A percentile compares a stretch with the other conserved stretches of the same genome.
phyloP scores from a whole-genome alignment of 257 asterid species.

The Coffea eugenioides region DNA sequence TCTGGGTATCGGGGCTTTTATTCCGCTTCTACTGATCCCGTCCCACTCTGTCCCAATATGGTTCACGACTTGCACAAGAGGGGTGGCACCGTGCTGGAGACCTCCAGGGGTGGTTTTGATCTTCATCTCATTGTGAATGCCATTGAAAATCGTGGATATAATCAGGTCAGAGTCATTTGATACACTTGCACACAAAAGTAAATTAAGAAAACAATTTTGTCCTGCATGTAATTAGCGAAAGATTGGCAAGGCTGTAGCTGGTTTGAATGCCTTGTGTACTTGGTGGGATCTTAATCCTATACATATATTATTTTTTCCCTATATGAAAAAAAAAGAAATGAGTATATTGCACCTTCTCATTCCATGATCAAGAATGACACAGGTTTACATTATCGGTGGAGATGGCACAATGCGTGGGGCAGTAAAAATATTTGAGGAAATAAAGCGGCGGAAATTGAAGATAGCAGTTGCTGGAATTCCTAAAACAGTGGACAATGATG shows the following conservation, averaged over 20 bases:
- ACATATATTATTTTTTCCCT: no score
- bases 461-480: constrained; percentile 70
- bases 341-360: no score
- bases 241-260: no score
- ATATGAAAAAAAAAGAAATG: no score
- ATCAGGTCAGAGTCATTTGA: constrained; percentile 43
- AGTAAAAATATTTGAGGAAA: constrained; percentile 55
- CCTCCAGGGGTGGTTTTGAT: constrained; percentile 81
- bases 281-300: no score
- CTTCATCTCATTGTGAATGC: constrained; percentile 53
- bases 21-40: constrained; percentile 28
- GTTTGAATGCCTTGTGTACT: no score
- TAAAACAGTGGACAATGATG: constrained; percentile 79
- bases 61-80: constrained; percentile 65
- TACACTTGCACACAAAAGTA: no score
- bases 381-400: constrained; percentile 81
- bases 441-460: constrained; percentile 41
- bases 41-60: constrained; percentile 47
- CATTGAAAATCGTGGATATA: constrained; percentile 57
- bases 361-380: not conserved
- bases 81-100: constrained; percentile 69
- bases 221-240: no score
- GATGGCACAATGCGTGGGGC: constrained; percentile 88
- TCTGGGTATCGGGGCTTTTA: constrained; percentile 81
- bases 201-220: no score